Evolutionary conservation across 345 rosid genomes (phyloP), one percentile per base, ranked within the genome.

Genomic region (Hibiscus mutabilis): DNA sequence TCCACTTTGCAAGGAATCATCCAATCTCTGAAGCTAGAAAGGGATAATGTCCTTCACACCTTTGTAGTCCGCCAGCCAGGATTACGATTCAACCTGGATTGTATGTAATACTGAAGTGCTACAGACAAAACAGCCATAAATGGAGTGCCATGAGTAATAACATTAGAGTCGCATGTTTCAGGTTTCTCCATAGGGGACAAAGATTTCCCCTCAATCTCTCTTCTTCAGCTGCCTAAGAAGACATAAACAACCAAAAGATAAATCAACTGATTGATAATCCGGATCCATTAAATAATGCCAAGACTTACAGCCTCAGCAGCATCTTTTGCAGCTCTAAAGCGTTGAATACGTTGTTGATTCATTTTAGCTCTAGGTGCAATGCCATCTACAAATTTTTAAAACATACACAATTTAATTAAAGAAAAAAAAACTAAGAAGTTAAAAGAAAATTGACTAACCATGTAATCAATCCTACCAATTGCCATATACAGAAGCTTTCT

Each of bases 311-410:
- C 93, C 76, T 91, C 96, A 10, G 96, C 92, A 40, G 98, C 96
- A 72, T 96, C 99, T 81, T 96, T 96, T 24, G 99, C 98, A 71
- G 98, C 93, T 82, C 93, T 88, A 77, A 89, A 96, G 4, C 99
- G 96, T 9, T 98, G 91, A 66, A 92, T 74, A 55, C 99, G 90
- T 78, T 92, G 99, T 79, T 96, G 99, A 77, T 96, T 96, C 96
- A 96, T 96, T 85, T 96, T 96, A 77, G 99, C 99, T 84, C 99
- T 87, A 18, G 99, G 99, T 7, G 99, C 99, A 75, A 96, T 98
- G 56, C 99, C 99, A 80, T 96, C 99, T 96, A 78, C 74, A 77
- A 70, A 57, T 60, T 22, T 7, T 24, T 56, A 37, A 25, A 74
- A 73, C 21, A 72, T n/a, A 73, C 21, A 68, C 37, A 13, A 24